These are phyloP conservation scores for Colletotrichum coccodes DNA, from an alignment of 2,329 filamentous ascomycete species.

Conservation along the genomic window DNA sequence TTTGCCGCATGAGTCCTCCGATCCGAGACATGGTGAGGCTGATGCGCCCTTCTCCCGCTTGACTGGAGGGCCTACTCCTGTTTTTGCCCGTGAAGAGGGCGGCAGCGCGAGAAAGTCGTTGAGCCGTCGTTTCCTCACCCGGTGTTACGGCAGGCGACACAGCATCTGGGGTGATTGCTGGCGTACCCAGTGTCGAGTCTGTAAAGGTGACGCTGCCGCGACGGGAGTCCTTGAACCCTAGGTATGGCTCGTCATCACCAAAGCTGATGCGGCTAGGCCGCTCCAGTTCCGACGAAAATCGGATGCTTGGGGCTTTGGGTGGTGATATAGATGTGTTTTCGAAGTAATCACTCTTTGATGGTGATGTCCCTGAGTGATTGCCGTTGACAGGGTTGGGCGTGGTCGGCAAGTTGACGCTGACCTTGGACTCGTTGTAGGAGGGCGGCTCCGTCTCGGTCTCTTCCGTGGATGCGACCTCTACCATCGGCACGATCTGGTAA, in stretches of 20 bases:
- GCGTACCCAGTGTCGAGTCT: conserved; percentile 53
- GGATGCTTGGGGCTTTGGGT: conserved; percentile 58
- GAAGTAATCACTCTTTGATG: conserved; percentile 56
- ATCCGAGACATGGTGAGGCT: conserved; percentile 68
- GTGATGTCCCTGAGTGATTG: conserved; percentile 38
- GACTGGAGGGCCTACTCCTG: conserved; percentile 67
- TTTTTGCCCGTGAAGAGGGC: conserved; percentile 60
- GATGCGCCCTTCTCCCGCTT: conserved; percentile 67
- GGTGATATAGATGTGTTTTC: conserved; percentile 48
- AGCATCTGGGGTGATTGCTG: conserved; percentile 47
- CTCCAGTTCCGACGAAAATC: conserved; percentile 66
- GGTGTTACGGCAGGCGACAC: conserved; percentile 53
- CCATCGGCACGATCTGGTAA: conserved; percentile 91
- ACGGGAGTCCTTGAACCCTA: conserved; percentile 51
- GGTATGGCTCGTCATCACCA: conserved; percentile 48
- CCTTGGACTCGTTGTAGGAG: conserved; percentile 65
- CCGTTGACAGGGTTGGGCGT: conserved; percentile 42
- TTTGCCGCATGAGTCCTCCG: conserved; percentile 60
- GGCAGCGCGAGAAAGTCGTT: conserved; percentile 67
- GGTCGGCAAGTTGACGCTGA: conserved; percentile 47
- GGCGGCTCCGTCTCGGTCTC: conserved; percentile 63
- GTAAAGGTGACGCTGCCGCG: conserved; percentile 63
- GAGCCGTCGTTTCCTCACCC: conserved; percentile 63
- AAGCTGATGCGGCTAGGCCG: conserved; percentile 58
- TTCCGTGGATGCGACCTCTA: conserved; percentile 70